Evolutionary conservation across 805 yeast genomes (phyloP), one percentile per base, ranked within the genome.

Genomic region (Lipomyces anomalus): DNA sequence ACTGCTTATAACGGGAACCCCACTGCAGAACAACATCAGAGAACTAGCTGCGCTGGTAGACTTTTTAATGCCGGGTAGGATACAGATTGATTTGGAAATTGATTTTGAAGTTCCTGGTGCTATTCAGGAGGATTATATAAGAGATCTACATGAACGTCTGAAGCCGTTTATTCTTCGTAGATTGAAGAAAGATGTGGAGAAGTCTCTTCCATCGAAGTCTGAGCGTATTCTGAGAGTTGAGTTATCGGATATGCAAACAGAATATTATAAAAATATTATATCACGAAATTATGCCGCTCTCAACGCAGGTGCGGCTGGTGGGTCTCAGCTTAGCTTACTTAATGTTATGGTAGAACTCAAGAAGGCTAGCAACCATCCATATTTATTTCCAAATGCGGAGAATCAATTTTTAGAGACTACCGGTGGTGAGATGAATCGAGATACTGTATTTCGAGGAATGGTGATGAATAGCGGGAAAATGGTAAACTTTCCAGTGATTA

Each of bases 381-480:
- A 92, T 58, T 67, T 92, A 45, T 92, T 92, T 67, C 96, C 89
- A 57, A 83, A 82, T 47, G 97, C 95, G 1, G 98, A 92, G 65
- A 84, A 82, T 23, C 75, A 82, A 47, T 92, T 28, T 67, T 83
- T 80, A 11, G 80, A 80, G 48, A 80, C 80, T 28, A 82, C 81
- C 18, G 75, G 74, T 35, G 71, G 74, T 33, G 62, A 63, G 35
- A 67, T 71, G 24, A 64, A 67, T 1, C 75, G 96, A 48, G 97
- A 90, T 57, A 85, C 80, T 55, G 74, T 84, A 18, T 67, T 92
- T 34, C 79, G 88, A 61, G 99, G 98, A 13, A 70, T 92, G 71
- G 85, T 92, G 54, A 92, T 92, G 98, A 85, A 94, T 16, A 85
- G 95, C 5, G 99, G 99, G 58, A 92, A 92, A 63, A 92, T 92